A percentile compares a stretch with the other conserved stretches of the same genome.
These are phyloP conservation scores for Globisporangium nodosum DNA, from an alignment of 352 stramenopile species.

Conservation along the genomic window DNA sequence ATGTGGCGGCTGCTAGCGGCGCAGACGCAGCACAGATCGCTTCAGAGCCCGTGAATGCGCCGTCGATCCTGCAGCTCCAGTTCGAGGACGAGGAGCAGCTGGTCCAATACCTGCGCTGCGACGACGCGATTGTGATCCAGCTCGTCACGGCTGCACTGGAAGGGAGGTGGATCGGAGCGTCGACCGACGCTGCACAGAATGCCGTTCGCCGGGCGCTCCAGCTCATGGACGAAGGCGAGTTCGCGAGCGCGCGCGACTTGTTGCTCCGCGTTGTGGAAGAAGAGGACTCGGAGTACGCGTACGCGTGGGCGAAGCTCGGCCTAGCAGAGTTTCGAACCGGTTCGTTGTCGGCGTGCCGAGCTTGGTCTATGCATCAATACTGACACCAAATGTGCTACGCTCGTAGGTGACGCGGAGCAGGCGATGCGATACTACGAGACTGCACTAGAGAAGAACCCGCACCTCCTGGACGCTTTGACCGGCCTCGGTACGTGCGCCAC, in stretches of 20 bases:
- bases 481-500: conserved; percentile 72
- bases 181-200: conserved; percentile 31
- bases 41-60: conserved; percentile 16
- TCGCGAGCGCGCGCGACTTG: conserved; percentile 31
- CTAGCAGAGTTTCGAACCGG: conserved; percentile 52
- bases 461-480: conserved; percentile 61
- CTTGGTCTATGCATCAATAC: background rate
- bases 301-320: conserved; percentile 75
- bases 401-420: conserved; percentile 38
- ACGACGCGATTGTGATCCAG: conserved; percentile 66
- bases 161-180: conserved; percentile 65
- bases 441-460: conserved; percentile 61
- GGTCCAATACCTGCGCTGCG: conserved; percentile 53
- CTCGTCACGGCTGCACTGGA: conserved; percentile 67
- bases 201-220: conserved; percentile 36
- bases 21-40: background rate
- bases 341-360: conserved; percentile 12
- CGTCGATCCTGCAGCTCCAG: conserved; percentile 75
- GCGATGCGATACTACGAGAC: conserved; percentile 56
- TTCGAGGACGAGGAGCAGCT: conserved; percentile 60
- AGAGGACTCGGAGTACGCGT: conserved; percentile 47
- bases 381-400: no score
- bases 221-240: conserved; percentile 34
- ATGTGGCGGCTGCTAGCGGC: conserved; percentile 17
- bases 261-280: conserved; percentile 40